Evolutionary conservation across 2,329 filamentous ascomycete genomes (phyloP).

Genomic region (Cladorrhinum sp.): DNA sequence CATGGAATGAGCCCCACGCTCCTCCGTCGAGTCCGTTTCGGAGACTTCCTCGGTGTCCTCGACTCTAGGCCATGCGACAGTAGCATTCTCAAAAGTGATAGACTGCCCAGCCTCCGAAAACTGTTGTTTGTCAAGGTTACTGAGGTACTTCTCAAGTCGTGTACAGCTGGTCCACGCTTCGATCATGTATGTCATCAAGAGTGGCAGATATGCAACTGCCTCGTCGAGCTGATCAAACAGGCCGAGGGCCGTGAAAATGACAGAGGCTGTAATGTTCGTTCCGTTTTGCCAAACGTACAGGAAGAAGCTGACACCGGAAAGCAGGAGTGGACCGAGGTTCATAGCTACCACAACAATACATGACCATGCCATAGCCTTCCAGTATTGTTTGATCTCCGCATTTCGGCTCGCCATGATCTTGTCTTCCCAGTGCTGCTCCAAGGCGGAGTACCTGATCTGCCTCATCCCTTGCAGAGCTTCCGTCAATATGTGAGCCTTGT

Average conservation of each 20-base stretch:
- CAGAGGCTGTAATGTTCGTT: slow-evolving; percentile 33
- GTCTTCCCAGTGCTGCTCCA: slow-evolving; percentile 35
- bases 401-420: slow-evolving; percentile 36
- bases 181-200: slow-evolving; percentile 35
- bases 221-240: slow-evolving; percentile 37
- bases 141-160: slow-evolving; percentile 35
- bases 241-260: slow-evolving; percentile 37
- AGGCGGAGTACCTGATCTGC: slow-evolving; percentile 38
- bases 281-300: slow-evolving; percentile 35
- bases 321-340: slow-evolving; percentile 33
- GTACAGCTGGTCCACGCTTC: slow-evolving; percentile 38
- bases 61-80: slow-evolving; percentile 35
- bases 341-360: slow-evolving; percentile 32
- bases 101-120: slow-evolving; percentile 27
- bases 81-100: slow-evolving; percentile 32
- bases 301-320: slow-evolving; percentile 33
- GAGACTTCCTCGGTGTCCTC: slow-evolving; percentile 27
- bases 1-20: slow-evolving; percentile 31
- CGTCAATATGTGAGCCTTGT: slow-evolving; percentile 35
- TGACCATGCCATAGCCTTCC: slow-evolving; percentile 33
- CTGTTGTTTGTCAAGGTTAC: slow-evolving; percentile 31
- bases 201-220: slow-evolving; percentile 32
- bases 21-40: slow-evolving; percentile 10
- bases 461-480: slow-evolving; percentile 39
- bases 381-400: slow-evolving; percentile 36